Evolutionary conservation across 768 basidiomycete genomes (phyloP).

Genomic region (Termitomyces bulborhizus): DNA sequence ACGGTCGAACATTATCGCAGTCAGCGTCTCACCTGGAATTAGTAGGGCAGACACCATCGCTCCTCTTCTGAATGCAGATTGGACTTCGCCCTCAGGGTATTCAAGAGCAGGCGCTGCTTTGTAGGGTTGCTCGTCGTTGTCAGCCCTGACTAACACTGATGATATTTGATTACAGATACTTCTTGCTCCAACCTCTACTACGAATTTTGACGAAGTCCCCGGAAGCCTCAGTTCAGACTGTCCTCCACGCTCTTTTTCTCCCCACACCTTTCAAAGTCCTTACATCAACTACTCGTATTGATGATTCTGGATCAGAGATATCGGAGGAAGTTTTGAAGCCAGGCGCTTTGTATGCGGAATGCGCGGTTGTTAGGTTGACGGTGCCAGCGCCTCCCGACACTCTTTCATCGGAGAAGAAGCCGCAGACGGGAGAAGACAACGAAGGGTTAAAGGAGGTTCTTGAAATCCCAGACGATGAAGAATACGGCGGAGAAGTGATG

Average conservation of each 20-base stretch:
- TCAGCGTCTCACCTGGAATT: conserved; percentile 72
- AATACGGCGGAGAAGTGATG: conserved; percentile 62
- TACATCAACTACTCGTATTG: conserved; percentile 7
- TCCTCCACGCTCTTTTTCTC: conserved; percentile 79
- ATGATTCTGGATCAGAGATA: conserved; percentile 16
- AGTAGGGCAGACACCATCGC: conserved; percentile 66
- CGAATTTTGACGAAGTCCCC: conserved; percentile 68
- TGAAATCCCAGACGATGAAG: conserved; percentile 53
- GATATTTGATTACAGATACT: conserved; percentile 40
- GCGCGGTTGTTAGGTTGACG: conserved; percentile 51
- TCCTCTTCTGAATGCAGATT: conserved; percentile 44
- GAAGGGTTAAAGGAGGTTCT: conserved; percentile 25
- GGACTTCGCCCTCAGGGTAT: conserved; percentile 26
- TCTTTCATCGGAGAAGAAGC: conserved; percentile 15
- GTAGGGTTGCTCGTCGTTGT: conserved; percentile 33
- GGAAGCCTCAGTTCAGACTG: conserved; percentile 55
- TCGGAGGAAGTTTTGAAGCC: conserved; percentile 68
- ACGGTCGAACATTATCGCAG: conserved; percentile 69
- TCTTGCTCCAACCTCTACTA: conserved; percentile 60
- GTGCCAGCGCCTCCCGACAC: conserved; percentile 23
- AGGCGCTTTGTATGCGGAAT: conserved; percentile 73
- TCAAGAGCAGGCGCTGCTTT: conserved; percentile 40
- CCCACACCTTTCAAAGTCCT: conserved; percentile 71
- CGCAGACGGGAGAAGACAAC: conserved; percentile 17
- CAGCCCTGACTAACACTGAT: conserved; percentile 4